Evolutionary conservation across 208 protist species (phyloP).

Genomic region (Herpetomonas samuelpessoai): DNA sequence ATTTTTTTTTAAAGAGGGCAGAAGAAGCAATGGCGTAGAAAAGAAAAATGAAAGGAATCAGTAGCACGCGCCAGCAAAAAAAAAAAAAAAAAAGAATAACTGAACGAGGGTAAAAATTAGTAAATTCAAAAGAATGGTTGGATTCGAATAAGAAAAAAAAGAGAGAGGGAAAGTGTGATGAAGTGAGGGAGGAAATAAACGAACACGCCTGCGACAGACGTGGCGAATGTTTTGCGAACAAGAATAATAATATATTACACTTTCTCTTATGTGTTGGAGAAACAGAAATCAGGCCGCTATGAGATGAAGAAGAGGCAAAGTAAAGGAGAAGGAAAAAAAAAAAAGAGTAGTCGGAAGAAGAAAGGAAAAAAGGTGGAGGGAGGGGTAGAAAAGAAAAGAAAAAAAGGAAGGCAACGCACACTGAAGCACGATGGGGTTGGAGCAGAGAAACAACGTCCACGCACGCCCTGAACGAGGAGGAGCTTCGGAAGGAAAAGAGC

Average conservation of each 20-base stretch:
- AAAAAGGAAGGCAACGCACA: slow-evolving; percentile 2
- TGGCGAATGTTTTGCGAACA: too few relatives aligned
- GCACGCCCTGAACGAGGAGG: too few relatives aligned
- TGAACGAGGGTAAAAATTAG: not conserved
- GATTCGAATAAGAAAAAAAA: slow-evolving; percentile 1
- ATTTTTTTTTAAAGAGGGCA: too few relatives aligned
- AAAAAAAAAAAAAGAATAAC: slow-evolving; percentile 10
- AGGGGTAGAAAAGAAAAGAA: slow-evolving; percentile 6
- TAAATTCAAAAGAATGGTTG: not conserved
- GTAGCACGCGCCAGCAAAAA: not conserved
- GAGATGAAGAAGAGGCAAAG: too few relatives aligned
- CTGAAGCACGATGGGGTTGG: slow-evolving; percentile 6
- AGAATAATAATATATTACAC: too few relatives aligned
- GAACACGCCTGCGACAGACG: too few relatives aligned
- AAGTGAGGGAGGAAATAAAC: too few relatives aligned
- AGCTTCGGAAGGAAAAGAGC: slow-evolving; percentile 18
- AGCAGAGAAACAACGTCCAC: slow-evolving; percentile 13
- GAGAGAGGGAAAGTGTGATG: too few relatives aligned
- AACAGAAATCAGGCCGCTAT: too few relatives aligned
- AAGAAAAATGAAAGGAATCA: slow-evolving; percentile 4
- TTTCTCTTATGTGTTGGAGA: too few relatives aligned
- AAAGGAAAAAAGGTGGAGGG: not conserved
- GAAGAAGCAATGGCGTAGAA: too few relatives aligned
- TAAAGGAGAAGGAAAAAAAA: slow-evolving; percentile 6
- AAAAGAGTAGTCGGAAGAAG: slow-evolving; percentile 10